Percentiles rank a stretch among this genome's conserved stretches.
Conservation (phyloP, 345 rosid species). For the Ailanthus altissimus region DNA sequence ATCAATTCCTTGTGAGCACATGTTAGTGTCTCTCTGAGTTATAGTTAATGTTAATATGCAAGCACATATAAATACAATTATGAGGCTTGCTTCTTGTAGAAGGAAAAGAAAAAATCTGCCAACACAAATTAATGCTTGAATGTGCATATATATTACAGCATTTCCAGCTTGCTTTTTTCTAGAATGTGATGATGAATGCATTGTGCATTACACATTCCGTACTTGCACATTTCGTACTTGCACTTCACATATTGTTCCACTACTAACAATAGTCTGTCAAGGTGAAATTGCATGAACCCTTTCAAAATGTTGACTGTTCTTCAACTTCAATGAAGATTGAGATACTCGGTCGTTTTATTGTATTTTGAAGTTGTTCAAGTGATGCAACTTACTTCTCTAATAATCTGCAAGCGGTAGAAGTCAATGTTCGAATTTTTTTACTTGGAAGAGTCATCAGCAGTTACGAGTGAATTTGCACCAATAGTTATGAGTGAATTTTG, state of each 20-base stretch:
- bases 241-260: not conserved
- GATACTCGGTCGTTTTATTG: not conserved
- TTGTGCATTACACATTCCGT: not conserved
- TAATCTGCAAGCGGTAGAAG: not conserved
- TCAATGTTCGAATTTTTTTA: not conserved
- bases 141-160: not conserved
- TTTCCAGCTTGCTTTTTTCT: not conserved
- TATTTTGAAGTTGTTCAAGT: constrained; percentile 11
- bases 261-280: not conserved
- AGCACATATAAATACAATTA: not conserved
- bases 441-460: not conserved
- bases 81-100: too few relatives aligned
- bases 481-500: not conserved
- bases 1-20: not conserved
- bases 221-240: not conserved
- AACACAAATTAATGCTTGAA: too few relatives aligned
- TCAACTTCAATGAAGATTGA: not conserved
- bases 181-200: not conserved
- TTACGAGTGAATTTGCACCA: too few relatives aligned
- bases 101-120: too few relatives aligned
- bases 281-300: not conserved
- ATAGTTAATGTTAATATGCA: not conserved
- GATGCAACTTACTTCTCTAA: not conserved
- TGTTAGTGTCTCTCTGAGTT: not conserved
- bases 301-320: not conserved